Base-by-base conservation (phyloP, 352 stramenopile genomes). In the Globisporangium lucens region DNA sequence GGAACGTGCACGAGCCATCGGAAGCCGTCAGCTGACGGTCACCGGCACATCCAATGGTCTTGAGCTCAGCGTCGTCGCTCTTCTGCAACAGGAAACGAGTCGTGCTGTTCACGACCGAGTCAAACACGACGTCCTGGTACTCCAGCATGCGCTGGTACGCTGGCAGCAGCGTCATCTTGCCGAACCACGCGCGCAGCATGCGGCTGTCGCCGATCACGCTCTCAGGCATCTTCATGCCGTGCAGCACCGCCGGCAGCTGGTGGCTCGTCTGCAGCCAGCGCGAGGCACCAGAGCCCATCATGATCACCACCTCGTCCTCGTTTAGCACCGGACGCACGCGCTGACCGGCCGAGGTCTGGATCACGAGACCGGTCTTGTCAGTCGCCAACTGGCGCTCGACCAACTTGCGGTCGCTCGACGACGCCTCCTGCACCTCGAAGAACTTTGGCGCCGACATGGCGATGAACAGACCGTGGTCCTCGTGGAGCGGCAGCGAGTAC, bases 181-280 rank as follows among this genome's bases (percentile, higher is more conserved):
- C 78, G 29, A 89, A 89, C 75, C 76, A 89, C 13, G 80, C 71
- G 30, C 80, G 80, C 52, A 86, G 59, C 7, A 72, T 71, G 30
- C 75, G 78, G 10, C 68, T 63, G 9, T 71, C 53, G 33, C 63
- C 65, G 29, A 24, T 67, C 4, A 63, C 43, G 24, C 65, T 52
- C 79, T 73, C 61, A 3, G 79, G 83, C 79, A 89, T 89, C 24
- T 71, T 63, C 80, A 91, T 89, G 35, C 67, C 80, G 63, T 90
- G 82, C 72, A 80, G 77, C 60, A 90, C 82, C 1, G 79, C 71
- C 3, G 78, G 82, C 29, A 89, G 46, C 35, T 71, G 57, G 47
- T 80, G 76, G 22, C 69, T 83, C 2, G 77, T 75, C 46, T 77
- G 38, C 43, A 89, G 56, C 80, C 80, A 90, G 9, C 74, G 75